Conservation (phyloP, 75 land plant genomes). For the Sequoia sempervirens region DNA sequence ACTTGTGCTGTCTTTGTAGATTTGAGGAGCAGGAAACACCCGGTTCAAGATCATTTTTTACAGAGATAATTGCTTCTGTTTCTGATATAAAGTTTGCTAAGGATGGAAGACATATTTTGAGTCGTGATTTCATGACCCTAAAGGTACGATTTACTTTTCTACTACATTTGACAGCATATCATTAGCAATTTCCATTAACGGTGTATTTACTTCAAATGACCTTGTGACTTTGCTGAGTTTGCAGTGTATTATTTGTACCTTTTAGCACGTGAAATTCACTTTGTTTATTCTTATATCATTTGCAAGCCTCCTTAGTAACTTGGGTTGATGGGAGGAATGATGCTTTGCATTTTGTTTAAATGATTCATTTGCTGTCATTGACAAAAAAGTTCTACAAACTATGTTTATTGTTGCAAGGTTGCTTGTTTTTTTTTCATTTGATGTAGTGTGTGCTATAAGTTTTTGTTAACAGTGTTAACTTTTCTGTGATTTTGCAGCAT, state of each 20-base stretch:
- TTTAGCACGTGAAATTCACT: not conserved
- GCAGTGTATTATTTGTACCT: not conserved
- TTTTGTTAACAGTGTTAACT: not conserved
- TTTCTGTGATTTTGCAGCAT: not conserved
- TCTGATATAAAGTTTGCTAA: slow-evolving; percentile 80
- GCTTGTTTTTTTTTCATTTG: not conserved
- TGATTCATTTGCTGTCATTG: too few species aligned
- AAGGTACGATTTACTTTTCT: slow-evolving; percentile 38
- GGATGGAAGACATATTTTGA: slow-evolving; percentile 78
- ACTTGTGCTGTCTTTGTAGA: slow-evolving; percentile 21
- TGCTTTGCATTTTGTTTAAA: too few species aligned
- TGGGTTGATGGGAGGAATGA: too few species aligned
- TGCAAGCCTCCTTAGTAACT: too few species aligned
- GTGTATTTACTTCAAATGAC: not conserved
- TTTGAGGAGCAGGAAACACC: slow-evolving; percentile 62
- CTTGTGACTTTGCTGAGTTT: not conserved
- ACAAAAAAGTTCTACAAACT: too few species aligned
- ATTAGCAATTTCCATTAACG: too few species aligned
- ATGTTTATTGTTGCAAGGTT: not conserved
- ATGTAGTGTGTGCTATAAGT: not conserved
- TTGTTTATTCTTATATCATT: too few species aligned
- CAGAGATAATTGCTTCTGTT: slow-evolving; percentile 80
- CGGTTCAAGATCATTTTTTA: slow-evolving; percentile 74
- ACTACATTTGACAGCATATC: not conserved
- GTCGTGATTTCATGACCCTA: slow-evolving; percentile 85